Percentiles rank a stretch among this genome's conserved stretches.
Conservation (phyloP, 768 basidiomycete species). For the Tylopilus cervinicoccineus region DNA sequence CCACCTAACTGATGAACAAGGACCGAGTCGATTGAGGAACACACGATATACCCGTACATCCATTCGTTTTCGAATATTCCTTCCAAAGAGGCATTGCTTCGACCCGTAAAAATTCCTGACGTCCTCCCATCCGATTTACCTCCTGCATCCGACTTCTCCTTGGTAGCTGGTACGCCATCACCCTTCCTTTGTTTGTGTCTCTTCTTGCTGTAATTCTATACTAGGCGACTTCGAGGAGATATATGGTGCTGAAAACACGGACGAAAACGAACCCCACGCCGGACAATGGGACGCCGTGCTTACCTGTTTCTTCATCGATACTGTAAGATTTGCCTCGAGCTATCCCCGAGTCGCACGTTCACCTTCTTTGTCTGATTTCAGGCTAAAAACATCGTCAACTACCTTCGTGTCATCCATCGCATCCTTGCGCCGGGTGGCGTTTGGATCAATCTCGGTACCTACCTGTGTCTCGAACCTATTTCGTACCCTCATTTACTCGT, state of each 20-base stretch:
- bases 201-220: neutral
- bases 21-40: slow-evolving; percentile 60
- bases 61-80: slow-evolving; percentile 89
- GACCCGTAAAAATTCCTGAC: slow-evolving; percentile 73
- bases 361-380: slow-evolving; percentile 26
- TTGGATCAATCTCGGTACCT: slow-evolving; percentile 76
- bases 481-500: neutral
- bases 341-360: neutral
- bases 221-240: slow-evolving; percentile 91
- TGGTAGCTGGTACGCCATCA: slow-evolving; percentile 68
- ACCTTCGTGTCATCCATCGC: slow-evolving; percentile 79
- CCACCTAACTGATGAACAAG: slow-evolving; percentile 29
- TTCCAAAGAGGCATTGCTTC: slow-evolving; percentile 56
- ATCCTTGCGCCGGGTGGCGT: slow-evolving; percentile 83
- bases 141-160: slow-evolving; percentile 62
- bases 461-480: neutral
- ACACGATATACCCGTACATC: slow-evolving; percentile 84
- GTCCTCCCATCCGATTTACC: slow-evolving; percentile 75
- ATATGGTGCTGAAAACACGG: slow-evolving; percentile 56
- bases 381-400: slow-evolving; percentile 91
- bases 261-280: slow-evolving; percentile 59
- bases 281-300: slow-evolving; percentile 86
- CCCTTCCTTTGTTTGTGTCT: neutral
- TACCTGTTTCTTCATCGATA: slow-evolving; percentile 98
- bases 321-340: slow-evolving; percentile 39